Percentiles rank a stretch among this genome's conserved stretches.
Conservation (phyloP, 139 green algal genomes). For the Mesostigma viride region DNA sequence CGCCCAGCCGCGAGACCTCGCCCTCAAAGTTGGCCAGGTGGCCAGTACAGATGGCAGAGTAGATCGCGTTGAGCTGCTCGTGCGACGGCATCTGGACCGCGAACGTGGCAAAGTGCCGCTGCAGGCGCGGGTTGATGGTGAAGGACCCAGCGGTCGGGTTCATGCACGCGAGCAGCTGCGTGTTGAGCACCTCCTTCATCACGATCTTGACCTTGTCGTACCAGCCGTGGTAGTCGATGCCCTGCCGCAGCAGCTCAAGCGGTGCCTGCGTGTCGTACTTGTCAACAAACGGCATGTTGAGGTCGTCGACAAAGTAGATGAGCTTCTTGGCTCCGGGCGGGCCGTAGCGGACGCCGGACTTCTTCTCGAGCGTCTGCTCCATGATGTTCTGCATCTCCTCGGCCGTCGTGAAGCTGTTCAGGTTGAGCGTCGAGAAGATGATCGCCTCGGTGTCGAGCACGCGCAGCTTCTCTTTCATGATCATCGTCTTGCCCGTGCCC, state of each 20-base stretch:
- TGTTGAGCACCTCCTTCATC: slow-evolving; percentile 75
- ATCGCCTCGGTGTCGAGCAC: slow-evolving; percentile 64
- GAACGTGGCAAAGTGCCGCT: slow-evolving; percentile 85
- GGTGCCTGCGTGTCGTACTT: slow-evolving; percentile 89
- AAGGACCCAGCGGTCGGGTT: slow-evolving; percentile 82
- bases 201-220: slow-evolving; percentile 81
- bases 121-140: slow-evolving; percentile 79
- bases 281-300: slow-evolving; percentile 84
- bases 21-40: slow-evolving; percentile 54
- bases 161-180: slow-evolving; percentile 68
- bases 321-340: slow-evolving; percentile 57
- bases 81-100: slow-evolving; percentile 61
- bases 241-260: slow-evolving; percentile 78
- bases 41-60: slow-evolving; percentile 21
- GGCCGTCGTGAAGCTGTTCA: slow-evolving; percentile 76
- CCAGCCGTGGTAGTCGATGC: slow-evolving; percentile 79
- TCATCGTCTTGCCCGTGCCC: slow-evolving; percentile 69
- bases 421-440: slow-evolving; percentile 63
- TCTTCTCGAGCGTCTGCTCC: slow-evolving; percentile 31
- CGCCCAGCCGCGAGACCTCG: slow-evolving; percentile 48
- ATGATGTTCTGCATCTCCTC: slow-evolving; percentile 49
- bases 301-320: slow-evolving; percentile 84
- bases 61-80: slow-evolving; percentile 49
- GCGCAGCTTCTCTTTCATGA: slow-evolving; percentile 72
- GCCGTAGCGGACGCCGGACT: slow-evolving; percentile 64